Base-by-base conservation (phyloP, 164 flowering plant species). In the Euptelea pleiosperma region DNA sequence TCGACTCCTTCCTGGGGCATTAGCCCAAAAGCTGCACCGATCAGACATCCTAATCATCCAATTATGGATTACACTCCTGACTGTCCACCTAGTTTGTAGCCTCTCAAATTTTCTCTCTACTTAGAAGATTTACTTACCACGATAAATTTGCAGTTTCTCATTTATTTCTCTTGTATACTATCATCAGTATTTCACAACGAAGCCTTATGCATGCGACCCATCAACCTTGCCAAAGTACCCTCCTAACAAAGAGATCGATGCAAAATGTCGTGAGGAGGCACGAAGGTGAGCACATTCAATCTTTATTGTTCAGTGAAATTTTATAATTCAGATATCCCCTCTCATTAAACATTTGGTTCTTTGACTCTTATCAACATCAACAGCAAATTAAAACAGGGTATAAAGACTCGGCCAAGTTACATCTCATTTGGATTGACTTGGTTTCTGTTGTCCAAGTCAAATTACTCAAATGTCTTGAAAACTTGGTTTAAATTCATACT, bases 231-330 rank as follows among this genome's bases (percentile, higher is more conserved):
- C 98, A 14, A 83, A 82, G 60, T 93, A 89, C 71, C 81, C 89
- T 26, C 96, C 97, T 15, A 86, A 70, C 73, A 93, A 90, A 60
- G 98, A 93, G 70, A 84, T 89, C 39, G 97, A 87, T 77, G 90
- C 91, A 2, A 93, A 85, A 70, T 57, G 43, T 47, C 83, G 85
- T 2, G 96, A 87, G n/a, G 88, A 87, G 15, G 65, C 68, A 46
- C 67, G 65, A n/a, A 76, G 83, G 86, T 73, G 14, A 57, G 66
- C 45, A 55, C 30, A 65, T 46, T 15, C 36, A 53, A 24, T 16
- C 14, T 18, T 16, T 46, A 33, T 15, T 7, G 0, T 14, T 42
- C 45, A 54, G n/a, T 19, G 25, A 26, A 11, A 30, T 4, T n/a
- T 30, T 14, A n/a, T n/a, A 7, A 6, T 50, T 35, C 42, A 7